These are phyloP conservation scores for Fragaria nilgerrensis DNA, from an alignment of 306 rosid species.

Conservation along the genomic window DNA sequence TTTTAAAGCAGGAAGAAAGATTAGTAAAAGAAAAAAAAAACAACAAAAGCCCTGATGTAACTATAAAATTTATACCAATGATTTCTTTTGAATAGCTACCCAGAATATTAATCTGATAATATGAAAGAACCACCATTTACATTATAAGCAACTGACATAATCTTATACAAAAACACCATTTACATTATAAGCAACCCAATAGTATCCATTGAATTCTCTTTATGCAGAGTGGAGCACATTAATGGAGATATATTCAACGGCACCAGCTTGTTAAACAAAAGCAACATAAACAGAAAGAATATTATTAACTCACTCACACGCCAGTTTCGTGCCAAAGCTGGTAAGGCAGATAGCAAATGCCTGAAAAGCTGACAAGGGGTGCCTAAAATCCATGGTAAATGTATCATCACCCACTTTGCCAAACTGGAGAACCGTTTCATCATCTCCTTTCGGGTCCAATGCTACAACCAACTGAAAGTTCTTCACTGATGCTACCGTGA, in stretches of 20 bases:
- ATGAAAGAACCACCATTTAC: not conserved
- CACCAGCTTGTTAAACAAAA: slow-evolving; percentile 35
- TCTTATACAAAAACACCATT: slow-evolving; percentile 39
- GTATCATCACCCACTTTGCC: slow-evolving; percentile 93
- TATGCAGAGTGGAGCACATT: slow-evolving; percentile 27
- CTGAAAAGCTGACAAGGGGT: slow-evolving; percentile 92
- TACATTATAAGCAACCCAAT: slow-evolving; percentile 43
- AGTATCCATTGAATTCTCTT: slow-evolving; percentile 21
- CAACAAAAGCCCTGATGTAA: not conserved
- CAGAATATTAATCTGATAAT: not conserved
- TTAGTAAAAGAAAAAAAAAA: too few relatives aligned
- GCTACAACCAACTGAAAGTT: slow-evolving; percentile 92
- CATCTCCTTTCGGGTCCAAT: slow-evolving; percentile 86
- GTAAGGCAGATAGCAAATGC: slow-evolving; percentile 97
- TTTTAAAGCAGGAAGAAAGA: not conserved
- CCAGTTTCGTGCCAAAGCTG: slow-evolving; percentile 97
- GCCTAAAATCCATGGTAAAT: slow-evolving; percentile 96
- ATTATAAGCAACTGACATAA: slow-evolving; percentile 21
- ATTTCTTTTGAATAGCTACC: not conserved
- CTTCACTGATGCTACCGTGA: slow-evolving; percentile 90
- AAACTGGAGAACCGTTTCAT: slow-evolving; percentile 87
- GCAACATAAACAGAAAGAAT: slow-evolving; percentile 14
- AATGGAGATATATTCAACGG: slow-evolving; percentile 38
- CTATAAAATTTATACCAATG: not conserved
- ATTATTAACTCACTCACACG: slow-evolving; percentile 65